phyloP scores from a whole-genome alignment of 257 asterid genomes.

The Scutellaria baicalensis region DNA sequence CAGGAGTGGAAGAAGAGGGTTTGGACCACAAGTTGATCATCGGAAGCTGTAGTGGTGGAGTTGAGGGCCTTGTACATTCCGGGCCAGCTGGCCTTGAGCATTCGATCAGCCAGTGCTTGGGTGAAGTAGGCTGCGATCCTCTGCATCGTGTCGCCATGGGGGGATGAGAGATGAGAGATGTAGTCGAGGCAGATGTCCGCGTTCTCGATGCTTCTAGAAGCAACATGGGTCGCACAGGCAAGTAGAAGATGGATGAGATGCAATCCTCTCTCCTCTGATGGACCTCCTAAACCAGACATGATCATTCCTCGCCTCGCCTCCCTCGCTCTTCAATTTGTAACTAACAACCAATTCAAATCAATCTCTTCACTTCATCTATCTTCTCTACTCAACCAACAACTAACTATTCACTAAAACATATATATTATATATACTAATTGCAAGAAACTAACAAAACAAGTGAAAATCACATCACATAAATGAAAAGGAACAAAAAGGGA shows the following conservation, averaged over 20 bases:
- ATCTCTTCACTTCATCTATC: too few species aligned
- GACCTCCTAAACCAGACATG: slow-evolving; percentile 45
- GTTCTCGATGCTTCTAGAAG: slow-evolving; percentile 52
- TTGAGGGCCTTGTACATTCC: slow-evolving; percentile 64
- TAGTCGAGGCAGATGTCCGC: slow-evolving; percentile 61
- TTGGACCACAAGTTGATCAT: slow-evolving; percentile 29
- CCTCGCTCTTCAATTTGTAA: too few species aligned
- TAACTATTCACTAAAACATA: too few species aligned
- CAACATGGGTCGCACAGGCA: slow-evolving; percentile 57
- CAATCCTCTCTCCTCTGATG: slow-evolving; percentile 71
- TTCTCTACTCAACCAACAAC: too few species aligned
- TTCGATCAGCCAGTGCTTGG: slow-evolving; percentile 71
- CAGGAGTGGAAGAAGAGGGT: slow-evolving; percentile 49
- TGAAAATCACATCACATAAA: too few species aligned
- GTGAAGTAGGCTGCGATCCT: slow-evolving; percentile 63
- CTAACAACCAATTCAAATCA: too few species aligned
- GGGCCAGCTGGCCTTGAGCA: slow-evolving; percentile 56
- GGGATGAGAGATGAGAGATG: slow-evolving; percentile 60
- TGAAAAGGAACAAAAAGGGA: too few species aligned
- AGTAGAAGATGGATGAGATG: slow-evolving; percentile 48
- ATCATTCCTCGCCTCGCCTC: too few species aligned
- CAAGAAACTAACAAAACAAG: too few species aligned
- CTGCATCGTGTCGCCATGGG: slow-evolving; percentile 76
- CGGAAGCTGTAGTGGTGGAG: slow-evolving; percentile 32
- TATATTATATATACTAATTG: too few species aligned